Conservation (phyloP, 2,329 filamentous ascomycete genomes). For the Aspergillus viridinutans region DNA sequence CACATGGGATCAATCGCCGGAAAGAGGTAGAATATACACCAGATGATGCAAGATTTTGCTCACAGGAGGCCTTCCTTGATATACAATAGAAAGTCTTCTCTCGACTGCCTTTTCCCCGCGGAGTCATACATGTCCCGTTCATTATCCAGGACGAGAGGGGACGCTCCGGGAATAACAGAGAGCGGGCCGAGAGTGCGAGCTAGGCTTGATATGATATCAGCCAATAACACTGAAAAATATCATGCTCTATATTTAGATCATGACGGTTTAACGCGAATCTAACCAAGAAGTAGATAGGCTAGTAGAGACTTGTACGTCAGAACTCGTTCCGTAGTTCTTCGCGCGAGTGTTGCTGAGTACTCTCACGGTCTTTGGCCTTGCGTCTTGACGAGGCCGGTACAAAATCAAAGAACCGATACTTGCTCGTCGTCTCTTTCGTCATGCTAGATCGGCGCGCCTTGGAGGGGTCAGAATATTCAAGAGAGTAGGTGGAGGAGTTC, state of each 20-base stretch:
- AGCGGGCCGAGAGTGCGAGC: no score
- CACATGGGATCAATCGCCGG: slow-evolving; percentile 19
- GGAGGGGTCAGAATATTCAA: slow-evolving; percentile 36
- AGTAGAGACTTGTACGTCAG: slow-evolving; percentile 12
- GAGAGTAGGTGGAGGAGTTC: slow-evolving; percentile 45
- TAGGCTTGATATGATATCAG: neutral
- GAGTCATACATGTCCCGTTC: neutral
- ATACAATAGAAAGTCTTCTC: slow-evolving; percentile 9
- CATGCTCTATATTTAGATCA: neutral
- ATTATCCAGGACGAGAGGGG: neutral
- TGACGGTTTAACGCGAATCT: neutral
- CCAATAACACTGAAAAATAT: neutral
- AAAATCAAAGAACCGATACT: slow-evolving; percentile 44
- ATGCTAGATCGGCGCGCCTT: slow-evolving; percentile 37
- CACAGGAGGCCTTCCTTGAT: slow-evolving; percentile 11
- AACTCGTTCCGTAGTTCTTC: slow-evolving; percentile 32
- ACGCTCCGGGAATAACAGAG: neutral
- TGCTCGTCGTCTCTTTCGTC: slow-evolving; percentile 36
- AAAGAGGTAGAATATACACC: slow-evolving; percentile 24
- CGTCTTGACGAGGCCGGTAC: slow-evolving; percentile 39
- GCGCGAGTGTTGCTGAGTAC: slow-evolving; percentile 29
- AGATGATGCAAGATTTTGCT: slow-evolving; percentile 15
- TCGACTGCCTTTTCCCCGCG: neutral
- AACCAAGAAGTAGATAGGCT: neutral
- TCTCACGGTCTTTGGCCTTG: slow-evolving; percentile 39